Conservation (phyloP, 495 filamentous ascomycete genomes). For the Daldinia concentrica region DNA sequence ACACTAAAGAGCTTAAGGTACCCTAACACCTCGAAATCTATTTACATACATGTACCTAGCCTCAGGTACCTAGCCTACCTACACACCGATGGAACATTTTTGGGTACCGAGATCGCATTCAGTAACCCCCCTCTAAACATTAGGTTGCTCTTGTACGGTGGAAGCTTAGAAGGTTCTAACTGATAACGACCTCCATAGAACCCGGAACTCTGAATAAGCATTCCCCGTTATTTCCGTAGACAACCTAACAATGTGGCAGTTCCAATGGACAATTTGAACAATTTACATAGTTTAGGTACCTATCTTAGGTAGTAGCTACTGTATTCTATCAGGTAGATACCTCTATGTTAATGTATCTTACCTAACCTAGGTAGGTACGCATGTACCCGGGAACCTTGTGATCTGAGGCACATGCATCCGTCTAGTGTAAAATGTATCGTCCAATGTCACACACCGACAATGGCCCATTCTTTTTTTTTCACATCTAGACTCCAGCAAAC, state of each 20-base stretch:
- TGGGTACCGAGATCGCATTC: slow-evolving; percentile 12
- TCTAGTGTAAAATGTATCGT: not conserved
- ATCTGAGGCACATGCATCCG: slow-evolving; percentile 12
- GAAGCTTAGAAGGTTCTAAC: slow-evolving; percentile 22
- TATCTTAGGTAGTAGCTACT: not conserved
- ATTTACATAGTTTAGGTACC: too few species aligned
- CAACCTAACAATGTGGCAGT: too few species aligned
- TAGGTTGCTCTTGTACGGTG: slow-evolving; percentile 8
- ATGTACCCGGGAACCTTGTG: slow-evolving; percentile 11
- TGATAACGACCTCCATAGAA: slow-evolving; percentile 14
- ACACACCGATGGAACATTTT: too few species aligned
- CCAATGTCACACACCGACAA: slow-evolving; percentile 35
- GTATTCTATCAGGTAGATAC: not conserved
- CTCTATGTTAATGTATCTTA: slow-evolving; percentile 1
- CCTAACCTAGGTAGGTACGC: not conserved
- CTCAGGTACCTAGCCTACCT: too few species aligned
- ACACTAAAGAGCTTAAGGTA: not conserved
- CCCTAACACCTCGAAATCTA: too few species aligned
- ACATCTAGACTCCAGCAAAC: slow-evolving; percentile 15
- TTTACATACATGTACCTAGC: not conserved
- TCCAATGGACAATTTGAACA: not conserved
- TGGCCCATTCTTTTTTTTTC: slow-evolving; percentile 29
- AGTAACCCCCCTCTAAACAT: not conserved
- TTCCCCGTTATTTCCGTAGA: slow-evolving; percentile 14
- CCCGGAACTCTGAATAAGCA: slow-evolving; percentile 3